Conservation (phyloP, 306 rosid species). For the Corylus heterophylla region DNA sequence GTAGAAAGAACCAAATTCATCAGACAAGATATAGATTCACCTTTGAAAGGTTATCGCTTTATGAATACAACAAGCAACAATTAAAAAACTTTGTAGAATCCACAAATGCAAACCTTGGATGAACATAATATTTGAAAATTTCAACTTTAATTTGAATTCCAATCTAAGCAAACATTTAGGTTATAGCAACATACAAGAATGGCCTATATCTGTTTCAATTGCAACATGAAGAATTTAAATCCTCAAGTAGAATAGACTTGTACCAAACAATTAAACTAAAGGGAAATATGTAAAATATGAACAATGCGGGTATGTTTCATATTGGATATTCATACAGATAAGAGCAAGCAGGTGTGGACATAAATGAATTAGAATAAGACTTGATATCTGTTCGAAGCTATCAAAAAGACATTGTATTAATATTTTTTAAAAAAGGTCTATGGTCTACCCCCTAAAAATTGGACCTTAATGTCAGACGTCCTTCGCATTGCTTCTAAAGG, state of each 20-base stretch:
- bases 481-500: constrained; percentile 3
- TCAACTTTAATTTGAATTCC: neutral
- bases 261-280: neutral
- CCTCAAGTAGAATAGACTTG: neutral
- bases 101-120: neutral
- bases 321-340: neutral
- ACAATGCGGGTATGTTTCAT: neutral
- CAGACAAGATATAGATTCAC: neutral
- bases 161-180: neutral
- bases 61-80: neutral
- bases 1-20: neutral
- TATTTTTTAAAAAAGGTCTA: neutral
- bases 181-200: neutral
- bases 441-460: neutral
- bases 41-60: neutral
- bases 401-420: neutral
- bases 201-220: neutral
- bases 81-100: neutral
- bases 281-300: neutral
- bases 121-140: neutral
- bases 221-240: neutral
- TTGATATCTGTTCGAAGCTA: neutral
- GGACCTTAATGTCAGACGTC: neutral
- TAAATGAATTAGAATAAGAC: neutral
- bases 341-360: neutral